Base-by-base conservation (phyloP, 805 yeast species). In the Ogataea minuta region DNA sequence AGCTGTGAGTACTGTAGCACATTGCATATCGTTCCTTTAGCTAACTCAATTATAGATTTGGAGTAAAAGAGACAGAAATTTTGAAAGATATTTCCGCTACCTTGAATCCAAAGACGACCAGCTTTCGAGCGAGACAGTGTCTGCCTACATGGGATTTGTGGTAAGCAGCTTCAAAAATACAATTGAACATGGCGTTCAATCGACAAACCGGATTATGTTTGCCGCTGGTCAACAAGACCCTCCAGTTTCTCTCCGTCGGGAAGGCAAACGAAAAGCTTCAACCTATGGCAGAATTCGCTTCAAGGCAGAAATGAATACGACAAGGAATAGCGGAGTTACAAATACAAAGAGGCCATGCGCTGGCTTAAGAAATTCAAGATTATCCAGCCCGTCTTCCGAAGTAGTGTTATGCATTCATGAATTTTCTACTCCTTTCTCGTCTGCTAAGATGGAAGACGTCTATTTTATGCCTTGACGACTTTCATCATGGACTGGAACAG, bases 371-470 rank as follows among this genome's bases (percentile, higher is more conserved):
- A n/a, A 13, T 10, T 10, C 9, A n/a, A 10, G 9, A 13, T 9
- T 6, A n/a, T 9, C 5, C 28, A 9, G 28, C 28, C 5, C 12
- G 9, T 25, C 28, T 5, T 11, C 28, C 5, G 12, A 6, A 6
- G 6, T 5, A 6, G 14, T 6, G 14, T 25, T 11, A 13, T 43
- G 36, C 16, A 42, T 28, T 12, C 28, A 37, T 20, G 24, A 16
- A 14, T 46, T 46, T 25, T 28, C 35, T 6, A 39, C 39, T 9
- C 49, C 49, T 8, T 39, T 46, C 16, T 41, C 49, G n/a, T 29
- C 32, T 5, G 49, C 37, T 2, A 32, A 28, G 3, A 46, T 46
- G 34, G 49, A 46, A 20, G 49, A 46, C 31, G 49, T 46, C 9
- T 46, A 31, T 36, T 29, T 42, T 15, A 29, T 29, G n/a, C 11